These are phyloP conservation scores for Colletotrichum euphorbiae DNA, from an alignment of 2,329 filamentous ascomycete genomes.

Conservation along the genomic window DNA sequence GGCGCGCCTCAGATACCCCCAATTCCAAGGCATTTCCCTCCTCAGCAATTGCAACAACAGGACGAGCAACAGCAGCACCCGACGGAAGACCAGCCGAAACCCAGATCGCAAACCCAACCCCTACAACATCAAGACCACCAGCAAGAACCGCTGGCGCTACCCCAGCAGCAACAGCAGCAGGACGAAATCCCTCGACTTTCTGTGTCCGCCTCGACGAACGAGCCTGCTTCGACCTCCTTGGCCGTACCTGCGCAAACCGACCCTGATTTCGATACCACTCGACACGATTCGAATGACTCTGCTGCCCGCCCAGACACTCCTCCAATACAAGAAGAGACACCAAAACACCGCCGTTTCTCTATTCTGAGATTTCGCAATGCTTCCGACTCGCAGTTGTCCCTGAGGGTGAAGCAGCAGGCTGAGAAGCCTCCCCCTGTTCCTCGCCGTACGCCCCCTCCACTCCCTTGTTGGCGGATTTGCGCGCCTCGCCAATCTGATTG, in stretches of 20 bases:
- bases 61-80: constrained; percentile 17
- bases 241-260: constrained; percentile 27
- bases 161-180: background rate
- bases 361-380: constrained; percentile 90
- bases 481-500: background rate
- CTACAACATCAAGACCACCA: constrained; percentile 16
- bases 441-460: constrained; percentile 60
- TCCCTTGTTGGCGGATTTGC: background rate
- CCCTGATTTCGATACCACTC: constrained; percentile 16
- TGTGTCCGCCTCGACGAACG: constrained; percentile 20
- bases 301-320: constrained; percentile 59
- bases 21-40: constrained; percentile 40
- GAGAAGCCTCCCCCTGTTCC: constrained; percentile 68
- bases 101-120: constrained; percentile 4
- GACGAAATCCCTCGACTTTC: constrained; percentile 10
- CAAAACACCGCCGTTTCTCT: constrained; percentile 71
- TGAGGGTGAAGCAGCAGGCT: constrained; percentile 77
- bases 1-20: constrained; percentile 46
- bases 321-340: constrained; percentile 65
- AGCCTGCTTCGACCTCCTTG: constrained; percentile 9
- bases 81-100: constrained; percentile 3
- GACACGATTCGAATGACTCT: constrained; percentile 38
- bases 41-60: constrained; percentile 24
- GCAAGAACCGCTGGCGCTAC: background rate
- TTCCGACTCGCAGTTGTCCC: constrained; percentile 89